Conservation (phyloP, 2,329 filamentous ascomycete genomes). For the Gliomastix tumulicola region DNA sequence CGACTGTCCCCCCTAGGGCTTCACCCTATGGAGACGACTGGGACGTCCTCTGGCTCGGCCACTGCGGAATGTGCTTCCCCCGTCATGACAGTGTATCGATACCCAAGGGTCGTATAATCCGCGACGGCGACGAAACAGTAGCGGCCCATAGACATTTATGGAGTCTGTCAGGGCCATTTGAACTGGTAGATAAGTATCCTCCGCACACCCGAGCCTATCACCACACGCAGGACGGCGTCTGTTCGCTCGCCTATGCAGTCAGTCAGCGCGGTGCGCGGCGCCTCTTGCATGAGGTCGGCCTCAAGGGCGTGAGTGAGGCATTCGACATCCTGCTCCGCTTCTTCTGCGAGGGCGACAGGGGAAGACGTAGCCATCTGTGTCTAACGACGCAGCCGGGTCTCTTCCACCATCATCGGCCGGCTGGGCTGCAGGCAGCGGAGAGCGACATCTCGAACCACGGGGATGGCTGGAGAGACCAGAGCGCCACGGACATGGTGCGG, state of each 20-base stretch:
- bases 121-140: constrained; percentile 24
- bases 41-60: constrained; percentile 45
- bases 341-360: constrained; percentile 32
- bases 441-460: constrained; percentile 30
- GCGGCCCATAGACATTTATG: constrained; percentile 22
- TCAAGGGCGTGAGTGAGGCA: constrained; percentile 27
- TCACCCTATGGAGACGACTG: constrained; percentile 42
- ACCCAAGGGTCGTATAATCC: constrained; percentile 21
- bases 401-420: constrained; percentile 36
- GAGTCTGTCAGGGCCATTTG: constrained; percentile 24
- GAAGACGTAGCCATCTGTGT: constrained; percentile 26
- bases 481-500: constrained; percentile 24
- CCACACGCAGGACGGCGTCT: constrained; percentile 28
- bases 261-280: constrained; percentile 38
- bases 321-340: constrained; percentile 38
- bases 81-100: constrained; percentile 7
- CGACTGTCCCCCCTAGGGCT: constrained; percentile 8
- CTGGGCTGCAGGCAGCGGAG: constrained; percentile 21
- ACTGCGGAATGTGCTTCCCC: constrained; percentile 32
- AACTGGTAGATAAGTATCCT: constrained; percentile 21
- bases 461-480: constrained; percentile 17
- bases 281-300: constrained; percentile 45
- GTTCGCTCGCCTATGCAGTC: constrained; percentile 48
- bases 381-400: constrained; percentile 32
- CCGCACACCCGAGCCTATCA: constrained; percentile 36